A percentile compares a stretch with the other conserved stretches of the same genome.
phyloP scores from a whole-genome alignment of 768 basidiomycete species.

The Hemileccinum rubropunctum region DNA sequence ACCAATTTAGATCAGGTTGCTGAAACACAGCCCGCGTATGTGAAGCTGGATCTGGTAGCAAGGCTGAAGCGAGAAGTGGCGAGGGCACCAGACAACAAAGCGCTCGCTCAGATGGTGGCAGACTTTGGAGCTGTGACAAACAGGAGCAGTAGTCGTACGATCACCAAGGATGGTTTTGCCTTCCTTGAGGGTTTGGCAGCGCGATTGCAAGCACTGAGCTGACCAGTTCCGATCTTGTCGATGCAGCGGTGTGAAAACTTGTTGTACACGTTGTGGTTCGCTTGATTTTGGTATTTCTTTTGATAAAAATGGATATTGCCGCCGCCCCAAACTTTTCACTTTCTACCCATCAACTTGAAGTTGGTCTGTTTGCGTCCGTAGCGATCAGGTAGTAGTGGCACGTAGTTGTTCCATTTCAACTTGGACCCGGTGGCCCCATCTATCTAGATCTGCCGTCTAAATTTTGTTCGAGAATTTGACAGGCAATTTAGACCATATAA shows the following conservation, averaged over 20 bases:
- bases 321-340: too few relatives aligned
- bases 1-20: conserved; percentile 38
- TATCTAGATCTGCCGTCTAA: too few relatives aligned
- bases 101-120: conserved; percentile 60
- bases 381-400: too few relatives aligned
- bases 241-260: neutral
- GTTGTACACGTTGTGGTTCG: too few relatives aligned
- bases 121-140: conserved; percentile 73
- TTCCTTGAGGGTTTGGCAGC: conserved; percentile 63
- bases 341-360: too few relatives aligned
- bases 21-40: conserved; percentile 46
- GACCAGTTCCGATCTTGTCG: neutral
- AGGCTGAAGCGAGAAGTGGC: conserved; percentile 54
- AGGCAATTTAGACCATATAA: neutral
- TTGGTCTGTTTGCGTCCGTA: too few relatives aligned
- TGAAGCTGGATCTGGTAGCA: conserved; percentile 60
- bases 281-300: too few relatives aligned
- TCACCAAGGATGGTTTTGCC: conserved; percentile 75
- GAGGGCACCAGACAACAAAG: conserved; percentile 48
- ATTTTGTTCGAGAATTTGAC: too few relatives aligned
- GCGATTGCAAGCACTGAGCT: conserved; percentile 40
- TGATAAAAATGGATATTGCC: too few relatives aligned
- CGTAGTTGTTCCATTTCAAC: too few relatives aligned
- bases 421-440: too few relatives aligned
- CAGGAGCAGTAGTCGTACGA: conserved; percentile 62